A percentile compares a stretch with the other conserved stretches of the same genome.
Conservation (phyloP, 352 stramenopile species). For the Pythium phragmiticola region DNA sequence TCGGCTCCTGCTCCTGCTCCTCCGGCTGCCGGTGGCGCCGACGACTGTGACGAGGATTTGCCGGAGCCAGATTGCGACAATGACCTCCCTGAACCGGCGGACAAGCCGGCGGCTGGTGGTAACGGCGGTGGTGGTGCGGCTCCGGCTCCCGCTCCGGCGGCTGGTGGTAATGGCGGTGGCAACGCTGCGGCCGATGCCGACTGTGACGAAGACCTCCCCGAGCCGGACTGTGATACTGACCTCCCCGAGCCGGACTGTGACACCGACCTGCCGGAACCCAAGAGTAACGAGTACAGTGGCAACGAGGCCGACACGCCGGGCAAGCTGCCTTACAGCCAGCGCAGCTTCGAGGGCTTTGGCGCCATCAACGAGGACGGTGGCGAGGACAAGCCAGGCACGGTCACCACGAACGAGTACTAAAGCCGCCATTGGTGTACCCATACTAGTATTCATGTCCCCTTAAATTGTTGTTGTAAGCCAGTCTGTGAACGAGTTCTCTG, state of each 20-base stretch:
- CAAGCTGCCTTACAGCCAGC: not conserved
- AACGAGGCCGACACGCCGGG: not conserved
- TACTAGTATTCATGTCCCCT: not conserved
- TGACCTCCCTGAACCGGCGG: too few relatives aligned
- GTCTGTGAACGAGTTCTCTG: conserved; percentile 1
- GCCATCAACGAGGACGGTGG: conserved; percentile 1
- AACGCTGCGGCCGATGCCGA: too few relatives aligned
- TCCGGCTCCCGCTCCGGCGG: too few relatives aligned
- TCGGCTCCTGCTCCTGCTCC: not conserved
- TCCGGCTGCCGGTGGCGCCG: not conserved
- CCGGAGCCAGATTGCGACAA: conserved; percentile 13
- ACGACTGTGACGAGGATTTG: conserved; percentile 8
- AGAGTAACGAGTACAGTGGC: conserved; percentile 11
- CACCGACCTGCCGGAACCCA: not conserved
- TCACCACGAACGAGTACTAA: conserved; percentile 7
- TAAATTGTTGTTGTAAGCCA: conserved; percentile 5
- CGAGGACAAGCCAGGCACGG: conserved; percentile 2
- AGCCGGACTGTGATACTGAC: too few relatives aligned
- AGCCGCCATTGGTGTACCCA: not conserved
- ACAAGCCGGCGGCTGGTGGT: too few relatives aligned
- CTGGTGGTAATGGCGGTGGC: too few relatives aligned
- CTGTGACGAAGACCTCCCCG: too few relatives aligned
- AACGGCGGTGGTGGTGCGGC: too few relatives aligned
- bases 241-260: too few relatives aligned
- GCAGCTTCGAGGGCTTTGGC: not conserved